These are phyloP conservation scores for Pilaira anomala DNA, from an alignment of 192 early-diverging fungal genomes.

Conservation along the genomic window DNA sequence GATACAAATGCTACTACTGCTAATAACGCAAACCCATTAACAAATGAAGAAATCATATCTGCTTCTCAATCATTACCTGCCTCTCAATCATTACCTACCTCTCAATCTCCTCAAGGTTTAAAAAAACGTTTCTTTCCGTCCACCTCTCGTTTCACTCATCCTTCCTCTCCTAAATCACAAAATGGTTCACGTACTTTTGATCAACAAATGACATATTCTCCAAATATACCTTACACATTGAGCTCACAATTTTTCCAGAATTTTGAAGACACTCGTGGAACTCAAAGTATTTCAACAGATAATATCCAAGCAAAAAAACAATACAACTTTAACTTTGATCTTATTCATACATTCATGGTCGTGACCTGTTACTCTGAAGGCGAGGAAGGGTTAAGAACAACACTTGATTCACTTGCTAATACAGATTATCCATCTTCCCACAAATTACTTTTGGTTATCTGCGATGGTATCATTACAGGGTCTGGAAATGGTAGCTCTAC, in stretches of 20 bases:
- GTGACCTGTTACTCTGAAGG: constrained; percentile 83
- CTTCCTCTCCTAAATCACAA: constrained; percentile 9
- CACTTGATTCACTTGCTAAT: constrained; percentile 73
- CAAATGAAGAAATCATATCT: background rate
- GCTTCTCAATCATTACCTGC: constrained; percentile 25
- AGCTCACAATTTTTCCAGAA: constrained; percentile 15
- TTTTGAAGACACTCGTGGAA: background rate
- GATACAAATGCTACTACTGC: background rate
- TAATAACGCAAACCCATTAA: background rate
- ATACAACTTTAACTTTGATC: constrained; percentile 50
- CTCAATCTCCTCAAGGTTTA: constrained; percentile 33
- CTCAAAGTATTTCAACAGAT: constrained; percentile 2
- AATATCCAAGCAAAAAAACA: constrained; percentile 31
- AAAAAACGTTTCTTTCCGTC: constrained; percentile 44
- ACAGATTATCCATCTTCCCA: constrained; percentile 70
- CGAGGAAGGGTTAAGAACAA: constrained; percentile 64
- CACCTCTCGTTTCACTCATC: constrained; percentile 38
- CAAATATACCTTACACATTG: constrained; percentile 12
- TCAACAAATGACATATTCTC: background rate
- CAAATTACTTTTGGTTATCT: constrained; percentile 77
- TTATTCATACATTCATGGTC: constrained; percentile 70
- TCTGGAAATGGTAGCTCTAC: constrained; percentile 69
- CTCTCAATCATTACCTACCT: constrained; percentile 10
- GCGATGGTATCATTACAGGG: constrained; percentile 78
- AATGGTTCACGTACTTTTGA: background rate